phyloP scores from a whole-genome alignment of 192 early-diverging fungal genomes.

The Coemansia sp. region DNA sequence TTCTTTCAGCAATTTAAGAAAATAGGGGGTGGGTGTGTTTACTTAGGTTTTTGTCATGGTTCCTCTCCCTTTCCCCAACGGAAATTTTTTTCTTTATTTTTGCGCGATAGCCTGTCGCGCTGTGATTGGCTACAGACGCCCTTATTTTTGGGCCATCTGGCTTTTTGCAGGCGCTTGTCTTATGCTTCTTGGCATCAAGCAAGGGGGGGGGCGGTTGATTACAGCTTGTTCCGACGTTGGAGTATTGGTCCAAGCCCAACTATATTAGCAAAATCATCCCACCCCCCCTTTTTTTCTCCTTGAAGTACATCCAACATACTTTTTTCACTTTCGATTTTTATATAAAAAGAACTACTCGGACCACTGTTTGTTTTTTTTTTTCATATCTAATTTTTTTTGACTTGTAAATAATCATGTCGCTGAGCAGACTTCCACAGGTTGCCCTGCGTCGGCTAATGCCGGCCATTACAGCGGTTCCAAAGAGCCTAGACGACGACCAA shows the following conservation, averaged over 20 bases:
- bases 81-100: no score
- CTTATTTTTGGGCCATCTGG: neutral
- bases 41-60: no score
- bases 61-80: no score
- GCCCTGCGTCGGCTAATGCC: conserved; percentile 56
- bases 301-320: no score
- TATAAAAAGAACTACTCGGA: neutral
- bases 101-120: neutral
- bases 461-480: conserved; percentile 50
- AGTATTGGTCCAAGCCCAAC: conserved; percentile 2
- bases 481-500: conserved; percentile 57
- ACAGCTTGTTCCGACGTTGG: neutral
- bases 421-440: conserved; percentile 55
- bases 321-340: neutral
- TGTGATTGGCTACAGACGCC: conserved; percentile 5
- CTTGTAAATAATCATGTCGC: conserved; percentile 31
- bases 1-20: no score
- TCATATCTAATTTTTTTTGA: neutral
- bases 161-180: neutral
- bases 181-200: no score
- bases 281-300: conserved; percentile 1
- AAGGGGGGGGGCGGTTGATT: no score
- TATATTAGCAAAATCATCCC: conserved; percentile 12
- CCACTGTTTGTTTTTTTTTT: neutral
- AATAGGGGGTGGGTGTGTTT: no score